Evolutionary conservation across 225 moss, liverwort and hornwort species (phyloP).

Genomic region (Neckera pumila): DNA sequence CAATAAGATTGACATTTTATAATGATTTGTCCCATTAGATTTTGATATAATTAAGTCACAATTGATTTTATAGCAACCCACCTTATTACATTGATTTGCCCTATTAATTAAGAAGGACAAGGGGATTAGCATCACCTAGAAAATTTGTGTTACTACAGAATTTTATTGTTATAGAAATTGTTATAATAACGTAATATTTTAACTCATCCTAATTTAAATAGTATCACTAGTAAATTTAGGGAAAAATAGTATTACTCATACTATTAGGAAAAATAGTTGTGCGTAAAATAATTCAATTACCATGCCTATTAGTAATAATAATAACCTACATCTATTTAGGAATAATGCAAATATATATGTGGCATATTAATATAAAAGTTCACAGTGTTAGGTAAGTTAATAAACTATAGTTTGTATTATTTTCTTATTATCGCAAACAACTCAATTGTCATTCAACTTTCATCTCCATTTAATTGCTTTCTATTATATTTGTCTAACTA

Average conservation of each 20-base stretch:
- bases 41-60: not conserved
- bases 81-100: not conserved
- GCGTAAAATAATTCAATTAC: not conserved
- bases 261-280: not conserved
- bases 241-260: rapidly evolving
- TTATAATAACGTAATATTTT: not conserved
- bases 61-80: not conserved
- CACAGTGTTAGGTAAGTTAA: not conserved
- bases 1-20: not conserved
- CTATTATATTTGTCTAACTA: not conserved
- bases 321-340: rapidly evolving
- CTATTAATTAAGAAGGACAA: rapidly evolving
- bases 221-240: not conserved
- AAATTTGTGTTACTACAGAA: not conserved
- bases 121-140: too few relatives aligned
- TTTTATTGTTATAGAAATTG: not conserved
- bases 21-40: not conserved
- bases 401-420: too few relatives aligned
- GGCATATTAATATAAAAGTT: too few relatives aligned
- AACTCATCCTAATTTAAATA: rapidly evolving
- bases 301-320: rapidly evolving
- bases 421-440: not conserved
- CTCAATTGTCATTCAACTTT: not conserved
- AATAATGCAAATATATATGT: not conserved
- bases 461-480: not conserved